Conservation (phyloP, 1,284 basidiomycete species). For the Erythrobasidium hasegawianum region DNA sequence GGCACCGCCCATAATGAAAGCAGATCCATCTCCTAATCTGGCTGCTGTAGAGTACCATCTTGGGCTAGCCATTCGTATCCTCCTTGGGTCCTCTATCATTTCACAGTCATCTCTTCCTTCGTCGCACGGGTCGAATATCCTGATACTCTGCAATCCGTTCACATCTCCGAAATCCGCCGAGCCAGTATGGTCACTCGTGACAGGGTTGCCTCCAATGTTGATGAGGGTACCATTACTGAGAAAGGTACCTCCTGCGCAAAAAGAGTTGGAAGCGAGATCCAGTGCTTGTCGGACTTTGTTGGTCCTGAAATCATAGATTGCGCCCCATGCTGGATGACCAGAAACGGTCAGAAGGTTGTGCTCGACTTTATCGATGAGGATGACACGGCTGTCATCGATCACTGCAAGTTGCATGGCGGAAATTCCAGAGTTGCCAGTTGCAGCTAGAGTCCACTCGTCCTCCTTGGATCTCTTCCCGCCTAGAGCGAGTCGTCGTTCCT, state of each 20-base stretch:
- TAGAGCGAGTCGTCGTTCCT: background rate
- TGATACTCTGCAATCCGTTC: constrained; percentile 60
- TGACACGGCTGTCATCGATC: constrained; percentile 60
- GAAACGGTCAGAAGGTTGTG: constrained; percentile 50
- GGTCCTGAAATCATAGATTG: constrained; percentile 60
- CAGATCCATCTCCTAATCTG: constrained; percentile 59
- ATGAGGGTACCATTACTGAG: constrained; percentile 61
- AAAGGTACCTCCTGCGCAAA: constrained; percentile 77
- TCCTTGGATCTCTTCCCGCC: background rate
- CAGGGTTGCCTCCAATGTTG: constrained; percentile 63
- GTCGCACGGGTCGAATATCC: constrained; percentile 68
- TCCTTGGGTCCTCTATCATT: constrained; percentile 62
- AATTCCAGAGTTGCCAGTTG: constrained; percentile 63
- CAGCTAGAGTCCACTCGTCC: constrained; percentile 1
- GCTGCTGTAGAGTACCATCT: constrained; percentile 44
- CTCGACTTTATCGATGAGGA: constrained; percentile 78
- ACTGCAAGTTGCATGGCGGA: constrained; percentile 73
- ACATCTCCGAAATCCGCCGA: constrained; percentile 65
- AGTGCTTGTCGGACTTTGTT: constrained; percentile 60
- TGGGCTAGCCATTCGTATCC: constrained; percentile 17
- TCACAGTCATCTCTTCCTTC: constrained; percentile 65
- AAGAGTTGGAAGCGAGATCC: constrained; percentile 71
- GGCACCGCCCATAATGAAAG: constrained; percentile 70
- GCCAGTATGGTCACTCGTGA: constrained; percentile 59
- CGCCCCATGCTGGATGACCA: constrained; percentile 39